phyloP scores from a whole-genome alignment of 305 asterid genomes.

The Coffea humblotiana region DNA sequence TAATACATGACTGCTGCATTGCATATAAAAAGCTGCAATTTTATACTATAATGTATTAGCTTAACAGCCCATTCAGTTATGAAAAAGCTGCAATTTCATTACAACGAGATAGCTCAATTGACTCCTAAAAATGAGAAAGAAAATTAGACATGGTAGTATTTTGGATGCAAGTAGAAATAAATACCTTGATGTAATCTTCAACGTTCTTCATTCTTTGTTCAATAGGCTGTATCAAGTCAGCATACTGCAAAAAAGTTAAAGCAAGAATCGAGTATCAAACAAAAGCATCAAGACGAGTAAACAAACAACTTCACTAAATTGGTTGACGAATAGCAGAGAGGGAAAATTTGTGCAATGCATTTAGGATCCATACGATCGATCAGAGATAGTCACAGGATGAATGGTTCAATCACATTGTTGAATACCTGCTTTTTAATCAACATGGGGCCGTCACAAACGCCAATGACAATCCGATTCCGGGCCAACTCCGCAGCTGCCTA shows the following conservation, averaged over 20 bases:
- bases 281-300: neutral
- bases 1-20: neutral
- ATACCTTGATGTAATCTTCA: conserved; percentile 76
- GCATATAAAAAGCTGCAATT: too few relatives aligned
- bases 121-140: neutral
- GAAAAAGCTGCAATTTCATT: neutral
- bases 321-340: neutral
- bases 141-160: neutral
- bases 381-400: too few relatives aligned
- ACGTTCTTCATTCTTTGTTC: conserved; percentile 72
- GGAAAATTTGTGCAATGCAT: neutral
- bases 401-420: neutral
- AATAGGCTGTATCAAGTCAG: conserved; percentile 68
- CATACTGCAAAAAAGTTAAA: conserved; percentile 45
- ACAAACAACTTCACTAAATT: neutral
- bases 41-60: neutral
- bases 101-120: neutral
- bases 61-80: neutral
- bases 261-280: conserved; percentile 4
- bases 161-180: neutral
- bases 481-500: conserved; percentile 80
- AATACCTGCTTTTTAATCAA: conserved; percentile 69
- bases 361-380: too few relatives aligned
- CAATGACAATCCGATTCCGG: conserved; percentile 71
- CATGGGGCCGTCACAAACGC: conserved; percentile 95